These are phyloP conservation scores for Colletotrichum scovillei DNA, from an alignment of 2,329 filamentous ascomycete genomes.

Conservation along the genomic window DNA sequence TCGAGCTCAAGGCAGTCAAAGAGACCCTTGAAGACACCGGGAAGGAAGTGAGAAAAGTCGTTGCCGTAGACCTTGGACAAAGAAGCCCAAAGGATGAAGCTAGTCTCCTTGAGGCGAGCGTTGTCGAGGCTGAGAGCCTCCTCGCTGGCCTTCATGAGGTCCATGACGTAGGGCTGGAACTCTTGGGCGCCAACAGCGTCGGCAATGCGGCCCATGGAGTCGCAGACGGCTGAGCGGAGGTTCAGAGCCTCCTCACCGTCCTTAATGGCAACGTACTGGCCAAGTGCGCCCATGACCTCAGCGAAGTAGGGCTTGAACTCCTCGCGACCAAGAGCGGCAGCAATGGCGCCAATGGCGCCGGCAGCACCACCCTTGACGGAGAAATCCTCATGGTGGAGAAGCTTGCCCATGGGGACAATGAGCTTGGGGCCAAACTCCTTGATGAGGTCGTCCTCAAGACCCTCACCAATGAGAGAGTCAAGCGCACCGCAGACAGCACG, in stretches of 20 bases:
- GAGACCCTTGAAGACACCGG: slow-evolving; percentile 82
- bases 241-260: slow-evolving; percentile 91
- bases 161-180: slow-evolving; percentile 92
- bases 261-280: slow-evolving; percentile 85
- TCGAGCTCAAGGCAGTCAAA: slow-evolving; percentile 88
- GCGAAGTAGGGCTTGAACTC: slow-evolving; percentile 93
- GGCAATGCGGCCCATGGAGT: slow-evolving; percentile 94
- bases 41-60: slow-evolving; percentile 82
- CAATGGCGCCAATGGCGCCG: slow-evolving; percentile 90
- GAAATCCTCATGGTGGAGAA: slow-evolving; percentile 86
- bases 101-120: slow-evolving; percentile 92
- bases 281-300: slow-evolving; percentile 89
- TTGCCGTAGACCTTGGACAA: slow-evolving; percentile 94
- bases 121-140: slow-evolving; percentile 91
- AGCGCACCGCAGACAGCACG: slow-evolving; percentile 91
- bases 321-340: slow-evolving; percentile 83
- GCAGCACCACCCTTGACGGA: slow-evolving; percentile 92
- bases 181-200: slow-evolving; percentile 84
- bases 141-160: slow-evolving; percentile 91
- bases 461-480: slow-evolving; percentile 90
- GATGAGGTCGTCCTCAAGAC: slow-evolving; percentile 83
- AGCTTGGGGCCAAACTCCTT: slow-evolving; percentile 84
- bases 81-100: slow-evolving; percentile 96
- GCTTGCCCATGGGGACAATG: slow-evolving; percentile 84
- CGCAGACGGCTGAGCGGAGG: slow-evolving; percentile 88